Evolutionary conservation across 2,329 filamentous ascomycete species (phyloP), one percentile per base, ranked within the genome.

Genomic region (Scedosporium boydii): DNA sequence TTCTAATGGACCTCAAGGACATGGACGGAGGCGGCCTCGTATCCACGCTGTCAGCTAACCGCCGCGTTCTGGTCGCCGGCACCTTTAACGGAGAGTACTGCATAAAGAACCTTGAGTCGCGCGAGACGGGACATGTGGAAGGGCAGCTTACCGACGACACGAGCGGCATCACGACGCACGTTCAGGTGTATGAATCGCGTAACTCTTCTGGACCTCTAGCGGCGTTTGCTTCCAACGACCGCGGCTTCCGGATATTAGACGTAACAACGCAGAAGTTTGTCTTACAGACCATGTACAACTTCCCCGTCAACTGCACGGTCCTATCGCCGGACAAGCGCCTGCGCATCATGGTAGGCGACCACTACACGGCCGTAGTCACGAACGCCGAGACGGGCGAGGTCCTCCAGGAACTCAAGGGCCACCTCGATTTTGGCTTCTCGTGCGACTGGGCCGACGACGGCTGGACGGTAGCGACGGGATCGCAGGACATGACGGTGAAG

Each of bases 381-480:
- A 83, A 90, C 65, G 85, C 89, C 10, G 88, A 90, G 62, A 85
- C 82, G 12, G 86, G 88, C 14, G 75, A 80, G 64, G 77, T 77
- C 62, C 79, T 82, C 65, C 79, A 87, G 66, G 74, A 76, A 27
- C 80, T 93, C 1, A 73, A 76, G 3, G 86, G 87, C 2, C 88
- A 91, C 69, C 78, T 78, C 14, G 89, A 92, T 69, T 89, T 82
- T 67, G 88, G 86, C 1, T 93, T 93, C 68, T 85, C 89, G 1
- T 91, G 88, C 68, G 89, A 88, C 66, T 93, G 90, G 90, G 87
- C 89, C 18, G 85, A 88, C 61, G 87, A 93, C 70, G 89, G 89
- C 38, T 86, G 86, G 76, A 87, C 86, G 12, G 81, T 93, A 21
- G 90, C 90, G 12, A 93, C 90, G 0, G 89, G 87, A 23, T 88